Conservation (phyloP, 1,284 basidiomycete genomes). For the Anthracocystis panici-leucophaei region DNA sequence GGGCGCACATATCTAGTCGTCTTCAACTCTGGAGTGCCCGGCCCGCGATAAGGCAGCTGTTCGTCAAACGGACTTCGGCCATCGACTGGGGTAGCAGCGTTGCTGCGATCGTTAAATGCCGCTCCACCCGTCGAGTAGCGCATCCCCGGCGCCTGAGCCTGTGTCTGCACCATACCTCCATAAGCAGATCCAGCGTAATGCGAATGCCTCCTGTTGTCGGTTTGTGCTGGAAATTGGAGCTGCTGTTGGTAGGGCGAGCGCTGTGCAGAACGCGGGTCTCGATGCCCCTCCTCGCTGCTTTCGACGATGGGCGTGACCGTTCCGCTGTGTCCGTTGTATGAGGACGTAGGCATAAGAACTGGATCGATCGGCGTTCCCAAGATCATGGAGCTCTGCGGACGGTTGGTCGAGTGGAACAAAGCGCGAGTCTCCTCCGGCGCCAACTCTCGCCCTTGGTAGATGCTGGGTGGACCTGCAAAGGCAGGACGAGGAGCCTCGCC, state of each 20-base stretch:
- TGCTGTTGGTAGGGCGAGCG: slow-evolving; percentile 25
- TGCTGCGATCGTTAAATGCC: slow-evolving; percentile 12
- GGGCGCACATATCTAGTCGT: slow-evolving; percentile 35
- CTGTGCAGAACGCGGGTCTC: slow-evolving; percentile 4
- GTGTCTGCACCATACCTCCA: slow-evolving; percentile 1
- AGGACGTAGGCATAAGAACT: slow-evolving; percentile 30
- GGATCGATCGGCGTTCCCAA: slow-evolving; percentile 38
- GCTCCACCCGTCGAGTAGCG: slow-evolving; percentile 19
- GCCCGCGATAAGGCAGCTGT: slow-evolving; percentile 16
- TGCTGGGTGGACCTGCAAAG: slow-evolving; percentile 60
- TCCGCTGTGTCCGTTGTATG: slow-evolving; percentile 39
- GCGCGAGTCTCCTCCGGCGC: slow-evolving; percentile 48
- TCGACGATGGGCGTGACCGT: slow-evolving; percentile 41
- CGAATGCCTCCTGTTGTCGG: slow-evolving; percentile 23
- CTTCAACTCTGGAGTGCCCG: slow-evolving; percentile 24
- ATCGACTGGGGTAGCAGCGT: slow-evolving; percentile 17
- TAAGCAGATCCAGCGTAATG: slow-evolving; percentile 14
- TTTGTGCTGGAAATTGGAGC: slow-evolving; percentile 5
- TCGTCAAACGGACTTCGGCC: slow-evolving; percentile 21
- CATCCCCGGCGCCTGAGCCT: not conserved
- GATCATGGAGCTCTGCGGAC: slow-evolving; percentile 47
- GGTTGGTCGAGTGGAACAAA: slow-evolving; percentile 52
- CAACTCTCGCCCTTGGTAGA: slow-evolving; percentile 54
- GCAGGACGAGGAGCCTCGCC: slow-evolving; percentile 41
- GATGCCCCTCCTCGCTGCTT: slow-evolving; percentile 29